Conservation (phyloP, 75 land plant species). For the Picea glauca region DNA sequence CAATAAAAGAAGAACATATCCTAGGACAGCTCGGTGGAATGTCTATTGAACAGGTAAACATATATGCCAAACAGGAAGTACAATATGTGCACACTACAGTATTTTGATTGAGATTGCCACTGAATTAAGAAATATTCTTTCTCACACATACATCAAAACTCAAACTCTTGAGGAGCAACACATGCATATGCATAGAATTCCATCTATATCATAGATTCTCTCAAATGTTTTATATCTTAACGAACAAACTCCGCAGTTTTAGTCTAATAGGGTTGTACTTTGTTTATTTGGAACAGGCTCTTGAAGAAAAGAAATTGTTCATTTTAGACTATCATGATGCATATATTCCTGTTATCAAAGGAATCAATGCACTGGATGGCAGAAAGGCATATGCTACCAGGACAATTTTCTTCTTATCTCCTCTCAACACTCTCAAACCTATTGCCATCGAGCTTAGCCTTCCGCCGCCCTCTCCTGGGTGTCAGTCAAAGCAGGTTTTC, state of each 20-base stretch:
- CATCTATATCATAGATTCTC: neutral
- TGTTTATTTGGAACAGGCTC: conserved; percentile 42
- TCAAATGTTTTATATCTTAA: neutral
- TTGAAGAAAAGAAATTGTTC: conserved; percentile 64
- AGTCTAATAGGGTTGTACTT: neutral
- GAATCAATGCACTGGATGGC: conserved; percentile 61
- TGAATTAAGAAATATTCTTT: neutral
- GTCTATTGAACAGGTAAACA: conserved; percentile 62
- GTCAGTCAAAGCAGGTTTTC: conserved; percentile 30
- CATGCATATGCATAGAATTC: neutral
- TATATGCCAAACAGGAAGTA: neutral
- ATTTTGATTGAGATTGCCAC: neutral
- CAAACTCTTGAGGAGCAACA: neutral
- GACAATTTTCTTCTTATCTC: conserved; percentile 53
- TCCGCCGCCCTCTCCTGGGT: conserved; percentile 30
- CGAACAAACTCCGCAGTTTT: neutral
- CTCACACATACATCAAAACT: neutral
- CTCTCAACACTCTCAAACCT: conserved; percentile 43
- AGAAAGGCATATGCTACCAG: conserved; percentile 71
- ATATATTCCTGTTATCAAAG: conserved; percentile 58
- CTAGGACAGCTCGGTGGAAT: conserved; percentile 58
- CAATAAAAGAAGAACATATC: conserved; percentile 70
- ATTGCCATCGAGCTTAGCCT: conserved; percentile 81
- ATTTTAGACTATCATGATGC: conserved; percentile 74
- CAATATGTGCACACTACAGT: neutral